Evolutionary conservation across 371 early-diverging fungal genomes (phyloP), one percentile per base, ranked within the genome.

Genomic region (Lichtheimia hyalospora): DNA sequence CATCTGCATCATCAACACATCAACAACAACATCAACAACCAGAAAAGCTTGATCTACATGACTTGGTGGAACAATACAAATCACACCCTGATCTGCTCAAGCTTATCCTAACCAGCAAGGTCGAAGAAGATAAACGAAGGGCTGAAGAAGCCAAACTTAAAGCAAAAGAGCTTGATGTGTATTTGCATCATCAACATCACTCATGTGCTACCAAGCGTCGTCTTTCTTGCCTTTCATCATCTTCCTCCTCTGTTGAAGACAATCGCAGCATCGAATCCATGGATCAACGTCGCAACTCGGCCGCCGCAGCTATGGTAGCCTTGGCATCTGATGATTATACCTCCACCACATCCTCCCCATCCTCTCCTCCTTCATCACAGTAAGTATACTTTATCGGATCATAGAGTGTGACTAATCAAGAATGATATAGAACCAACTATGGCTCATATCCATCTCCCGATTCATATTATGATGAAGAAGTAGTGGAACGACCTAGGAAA

Each of bases 51-150:
- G 85, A 85, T 62, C 68, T 86, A 49, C 84, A 84, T 57, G 78
- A 84, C 13, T 68, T 87, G 25, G 68, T 87, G 20, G 73, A 82
- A 6, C 82, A 82, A 43, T 87, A 82, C 50, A 61, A 74, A 54
- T 66, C 77, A 39, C 81, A 84, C 56, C 87, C 87, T n/a, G 87
- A 87, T 39, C 71, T 87, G 3, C 61, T 87, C 7, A 85, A 84
- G 57, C 56, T 87, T 48, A 87, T 87, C 41, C 63, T 87, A 52
- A 71, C 79, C 16, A 82, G 84, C 57, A 87, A 85, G 69, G 84
- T 84, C 0, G 85, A 87, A 58, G 85, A 87, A 66, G 87, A 87
- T 49, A 82, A 84, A 59, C 82, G 87, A 43, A 74, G 77, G 70
- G 78, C 85, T 0, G 85, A 84, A 60, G 87, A 84, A 66, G 83